These are phyloP conservation scores for Pyrenophora tritici-repentis DNA, from an alignment of 2,329 filamentous ascomycete species.

Conservation along the genomic window DNA sequence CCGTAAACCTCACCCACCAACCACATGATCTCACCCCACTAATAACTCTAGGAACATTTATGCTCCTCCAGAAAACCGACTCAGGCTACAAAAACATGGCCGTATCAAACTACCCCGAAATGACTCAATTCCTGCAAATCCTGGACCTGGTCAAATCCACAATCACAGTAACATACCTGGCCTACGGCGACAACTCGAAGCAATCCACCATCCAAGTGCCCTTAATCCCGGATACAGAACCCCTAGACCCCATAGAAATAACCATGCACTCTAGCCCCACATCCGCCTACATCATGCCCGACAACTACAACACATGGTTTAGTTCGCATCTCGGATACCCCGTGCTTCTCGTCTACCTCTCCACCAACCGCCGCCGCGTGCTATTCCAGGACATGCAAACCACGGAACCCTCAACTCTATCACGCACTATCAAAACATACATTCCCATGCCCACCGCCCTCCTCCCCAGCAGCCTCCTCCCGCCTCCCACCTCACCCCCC, in stretches of 20 bases:
- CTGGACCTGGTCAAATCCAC: slow-evolving; percentile 34
- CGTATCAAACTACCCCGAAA: slow-evolving; percentile 47
- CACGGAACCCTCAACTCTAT: slow-evolving; percentile 16
- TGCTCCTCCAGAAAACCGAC: slow-evolving; percentile 49
- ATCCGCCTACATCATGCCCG: slow-evolving; percentile 51
- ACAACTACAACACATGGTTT: slow-evolving; percentile 52
- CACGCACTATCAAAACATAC: slow-evolving; percentile 17
- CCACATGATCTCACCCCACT: background rate
- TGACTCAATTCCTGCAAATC: slow-evolving; percentile 49
- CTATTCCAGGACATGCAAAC: slow-evolving; percentile 43
- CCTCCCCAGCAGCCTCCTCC: slow-evolving; percentile 37
- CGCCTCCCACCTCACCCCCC: slow-evolving; percentile 29
- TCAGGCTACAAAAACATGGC: slow-evolving; percentile 51
- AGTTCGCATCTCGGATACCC: slow-evolving; percentile 51
- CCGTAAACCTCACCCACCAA: slow-evolving; percentile 27
- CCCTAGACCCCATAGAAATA: slow-evolving; percentile 47
- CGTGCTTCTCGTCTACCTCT: slow-evolving; percentile 52
- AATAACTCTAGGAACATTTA: slow-evolving; percentile 30
- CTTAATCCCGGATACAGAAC: slow-evolving; percentile 44
- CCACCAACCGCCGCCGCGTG: slow-evolving; percentile 48
- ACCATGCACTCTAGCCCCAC: slow-evolving; percentile 52
- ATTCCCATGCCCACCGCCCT: background rate
- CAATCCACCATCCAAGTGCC: slow-evolving; percentile 46
- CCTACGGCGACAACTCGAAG: slow-evolving; percentile 36
- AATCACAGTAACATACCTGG: slow-evolving; percentile 49